A percentile compares a stretch with the other conserved stretches of the same genome.
Evolutionary conservation across 352 stramenopile genomes (phyloP).

Genomic region (Blastocystis sp.): DNA sequence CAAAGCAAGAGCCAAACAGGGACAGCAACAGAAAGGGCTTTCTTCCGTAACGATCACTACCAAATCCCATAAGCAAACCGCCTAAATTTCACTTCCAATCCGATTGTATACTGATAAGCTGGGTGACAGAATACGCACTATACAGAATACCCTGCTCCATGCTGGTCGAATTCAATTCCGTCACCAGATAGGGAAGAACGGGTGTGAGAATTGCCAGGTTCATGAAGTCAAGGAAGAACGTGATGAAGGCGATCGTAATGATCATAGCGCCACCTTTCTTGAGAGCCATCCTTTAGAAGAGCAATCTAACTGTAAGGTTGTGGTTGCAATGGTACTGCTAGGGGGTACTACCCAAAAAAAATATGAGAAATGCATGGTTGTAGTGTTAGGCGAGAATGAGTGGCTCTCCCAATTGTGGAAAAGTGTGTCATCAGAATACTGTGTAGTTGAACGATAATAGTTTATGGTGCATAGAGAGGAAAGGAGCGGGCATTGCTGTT

Average conservation of each 20-base stretch:
- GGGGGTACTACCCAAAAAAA: too few relatives aligned
- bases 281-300: not conserved
- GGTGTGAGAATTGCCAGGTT: not conserved
- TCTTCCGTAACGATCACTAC: conserved; percentile 24
- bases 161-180: not conserved
- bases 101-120: not conserved
- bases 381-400: too few relatives aligned
- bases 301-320: not conserved
- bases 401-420: too few relatives aligned
- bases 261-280: not conserved
- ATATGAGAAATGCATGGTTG: too few relatives aligned
- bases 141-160: not conserved
- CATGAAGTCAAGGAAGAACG: not conserved
- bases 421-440: too few relatives aligned
- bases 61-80: not conserved
- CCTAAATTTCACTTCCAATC: not conserved
- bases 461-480: too few relatives aligned
- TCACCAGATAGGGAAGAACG: not conserved
- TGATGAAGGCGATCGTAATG: not conserved
- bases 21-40: conserved; percentile 2
- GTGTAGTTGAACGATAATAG: too few relatives aligned
- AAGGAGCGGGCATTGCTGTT: too few relatives aligned
- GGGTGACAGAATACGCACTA: not conserved
- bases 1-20: not conserved
- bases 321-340: too few relatives aligned